Conservation (phyloP, 345 rosid species). For the Rhodamnia argentea region DNA sequence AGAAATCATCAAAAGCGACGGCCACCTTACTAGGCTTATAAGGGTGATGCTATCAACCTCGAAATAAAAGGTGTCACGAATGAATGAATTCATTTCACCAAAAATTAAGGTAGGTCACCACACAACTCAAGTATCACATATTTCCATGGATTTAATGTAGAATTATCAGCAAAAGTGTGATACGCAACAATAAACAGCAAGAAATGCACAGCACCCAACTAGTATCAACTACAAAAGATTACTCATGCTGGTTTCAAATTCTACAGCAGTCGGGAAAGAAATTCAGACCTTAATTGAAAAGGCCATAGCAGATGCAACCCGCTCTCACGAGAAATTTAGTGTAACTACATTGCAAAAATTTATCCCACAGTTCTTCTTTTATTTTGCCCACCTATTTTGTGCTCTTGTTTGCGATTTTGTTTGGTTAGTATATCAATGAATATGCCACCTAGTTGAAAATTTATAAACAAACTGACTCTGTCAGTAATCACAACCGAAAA, state of each 20-base stretch:
- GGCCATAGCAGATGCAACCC: background rate
- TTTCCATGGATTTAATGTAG: background rate
- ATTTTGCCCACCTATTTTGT: too few relatives aligned
- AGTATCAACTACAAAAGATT: background rate
- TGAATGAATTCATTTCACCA: background rate
- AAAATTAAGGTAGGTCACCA: background rate
- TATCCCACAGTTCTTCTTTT: background rate
- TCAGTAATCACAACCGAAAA: too few relatives aligned
- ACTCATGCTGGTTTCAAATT: background rate
- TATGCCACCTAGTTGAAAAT: too few relatives aligned
- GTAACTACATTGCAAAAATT: background rate
- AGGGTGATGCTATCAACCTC: background rate
- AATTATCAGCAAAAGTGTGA: background rate
- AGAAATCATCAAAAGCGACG: background rate
- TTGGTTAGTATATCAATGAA: too few relatives aligned
- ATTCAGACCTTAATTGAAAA: background rate
- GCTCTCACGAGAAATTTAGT: background rate
- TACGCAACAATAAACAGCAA: background rate
- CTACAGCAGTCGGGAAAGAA: background rate
- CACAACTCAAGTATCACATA: background rate
- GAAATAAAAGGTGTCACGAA: background rate
- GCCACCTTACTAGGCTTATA: background rate
- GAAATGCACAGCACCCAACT: background rate
- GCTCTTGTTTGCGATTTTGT: too few relatives aligned
- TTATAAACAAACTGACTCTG: too few relatives aligned